phyloP scores from a whole-genome alignment of 2,329 filamentous ascomycete species.

The Penicillium occitanis region DNA sequence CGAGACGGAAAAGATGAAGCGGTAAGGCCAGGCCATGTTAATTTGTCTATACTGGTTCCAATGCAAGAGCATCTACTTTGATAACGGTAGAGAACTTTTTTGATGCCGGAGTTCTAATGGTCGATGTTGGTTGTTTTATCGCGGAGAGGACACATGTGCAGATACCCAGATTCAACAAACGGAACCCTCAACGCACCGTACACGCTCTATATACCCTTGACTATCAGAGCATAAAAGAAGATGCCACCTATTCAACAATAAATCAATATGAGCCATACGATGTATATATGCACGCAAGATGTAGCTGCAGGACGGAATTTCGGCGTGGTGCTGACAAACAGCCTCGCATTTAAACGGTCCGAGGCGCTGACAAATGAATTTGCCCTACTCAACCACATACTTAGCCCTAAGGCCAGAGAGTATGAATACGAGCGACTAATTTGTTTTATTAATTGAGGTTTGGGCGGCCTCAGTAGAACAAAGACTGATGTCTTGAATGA shows the following conservation, averaged over 20 bases:
- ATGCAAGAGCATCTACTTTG: neutral
- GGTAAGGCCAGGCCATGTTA: constrained; percentile 47
- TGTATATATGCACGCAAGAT: neutral
- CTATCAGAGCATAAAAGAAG: neutral
- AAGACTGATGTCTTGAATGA: neutral
- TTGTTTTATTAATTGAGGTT: neutral
- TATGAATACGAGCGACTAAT: neutral
- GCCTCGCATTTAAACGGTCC: neutral
- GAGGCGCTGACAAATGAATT: neutral
- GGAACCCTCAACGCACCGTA: neutral
- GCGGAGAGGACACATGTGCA: neutral
- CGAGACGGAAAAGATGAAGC: constrained; percentile 51
- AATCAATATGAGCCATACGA: neutral
- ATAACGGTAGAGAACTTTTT: neutral
- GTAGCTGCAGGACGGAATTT: neutral
- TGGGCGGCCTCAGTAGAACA: neutral
- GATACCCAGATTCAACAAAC: neutral
- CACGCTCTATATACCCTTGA: neutral
- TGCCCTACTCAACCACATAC: neutral
- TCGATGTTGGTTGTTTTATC: neutral
- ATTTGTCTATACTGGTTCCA: neutral
- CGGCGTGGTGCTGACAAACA: constrained; percentile 15
- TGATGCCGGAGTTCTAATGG: neutral
- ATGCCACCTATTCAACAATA: constrained; percentile 1
- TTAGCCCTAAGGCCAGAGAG: neutral